Conservation (phyloP, 352 stramenopile genomes). For the Discostella stelligera region DNA sequence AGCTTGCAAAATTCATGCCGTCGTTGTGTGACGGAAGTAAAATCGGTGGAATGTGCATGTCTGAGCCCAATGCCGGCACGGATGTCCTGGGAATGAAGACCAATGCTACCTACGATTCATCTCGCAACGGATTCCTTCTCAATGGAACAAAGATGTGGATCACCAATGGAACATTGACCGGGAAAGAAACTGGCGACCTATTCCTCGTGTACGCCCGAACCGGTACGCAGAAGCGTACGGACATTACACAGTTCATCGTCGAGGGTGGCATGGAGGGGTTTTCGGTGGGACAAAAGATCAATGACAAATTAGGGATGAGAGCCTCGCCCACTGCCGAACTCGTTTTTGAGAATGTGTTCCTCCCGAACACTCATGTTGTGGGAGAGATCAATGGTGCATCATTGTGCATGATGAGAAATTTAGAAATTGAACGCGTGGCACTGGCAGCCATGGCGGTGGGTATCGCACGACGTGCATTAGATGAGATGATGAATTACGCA, state of each 20-base stretch:
- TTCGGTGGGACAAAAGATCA: slow-evolving; percentile 95
- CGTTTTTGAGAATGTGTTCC: slow-evolving; percentile 97
- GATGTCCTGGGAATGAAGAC: slow-evolving; percentile 96
- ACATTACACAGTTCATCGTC: slow-evolving; percentile 97
- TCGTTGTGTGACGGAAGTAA: slow-evolving; percentile 88
- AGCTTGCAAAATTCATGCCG: slow-evolving; percentile 85
- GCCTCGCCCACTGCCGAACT: slow-evolving; percentile 97
- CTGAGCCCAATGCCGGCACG: slow-evolving; percentile 92
- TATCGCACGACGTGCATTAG: slow-evolving; percentile 94
- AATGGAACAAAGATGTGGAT: slow-evolving; percentile 98
- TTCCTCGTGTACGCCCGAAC: slow-evolving; percentile 98
- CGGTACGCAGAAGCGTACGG: slow-evolving; percentile 68
- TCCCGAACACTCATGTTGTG: slow-evolving; percentile 91
- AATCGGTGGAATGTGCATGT: slow-evolving; percentile 99
- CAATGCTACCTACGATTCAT: slow-evolving; percentile 76
- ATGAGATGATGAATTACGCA: slow-evolving; percentile 95
- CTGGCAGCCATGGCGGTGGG: slow-evolving; percentile 94
- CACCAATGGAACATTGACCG: slow-evolving; percentile 97
- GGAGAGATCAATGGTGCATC: slow-evolving; percentile 84
- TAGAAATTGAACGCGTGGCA: slow-evolving; percentile 98
- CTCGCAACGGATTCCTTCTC: slow-evolving; percentile 89
- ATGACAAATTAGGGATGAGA: slow-evolving; percentile 92
- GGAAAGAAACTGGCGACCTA: slow-evolving; percentile 89
- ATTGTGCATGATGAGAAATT: slow-evolving; percentile 93
- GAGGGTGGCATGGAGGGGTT: slow-evolving; percentile 97